These are phyloP conservation scores for Myxozyma mucilagina DNA, from an alignment of 805 yeast genomes.

Conservation along the genomic window DNA sequence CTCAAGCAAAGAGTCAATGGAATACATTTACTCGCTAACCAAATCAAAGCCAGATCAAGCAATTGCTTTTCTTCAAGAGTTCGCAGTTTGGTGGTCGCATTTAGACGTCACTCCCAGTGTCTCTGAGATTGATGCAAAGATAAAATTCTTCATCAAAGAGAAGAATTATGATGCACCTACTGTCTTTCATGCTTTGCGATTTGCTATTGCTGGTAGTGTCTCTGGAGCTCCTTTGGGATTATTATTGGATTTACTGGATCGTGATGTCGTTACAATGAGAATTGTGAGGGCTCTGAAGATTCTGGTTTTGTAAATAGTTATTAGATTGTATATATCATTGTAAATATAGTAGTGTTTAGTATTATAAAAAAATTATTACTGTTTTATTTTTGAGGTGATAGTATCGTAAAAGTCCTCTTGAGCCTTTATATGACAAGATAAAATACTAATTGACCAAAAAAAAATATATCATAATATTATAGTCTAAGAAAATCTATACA, in stretches of 20 bases:
- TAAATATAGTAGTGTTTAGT: too few relatives aligned
- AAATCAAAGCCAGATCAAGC: slow-evolving; percentile 2
- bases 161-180: background rate
- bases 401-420: too few relatives aligned
- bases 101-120: background rate
- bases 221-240: slow-evolving; percentile 30
- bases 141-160: slow-evolving; percentile 1
- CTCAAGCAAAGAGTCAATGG: background rate
- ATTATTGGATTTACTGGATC: slow-evolving; percentile 20
- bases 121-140: slow-evolving; percentile 1
- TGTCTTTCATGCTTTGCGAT: slow-evolving; percentile 25
- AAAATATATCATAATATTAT: too few relatives aligned
- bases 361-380: too few relatives aligned
- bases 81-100: slow-evolving; percentile 9
- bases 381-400: too few relatives aligned
- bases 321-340: background rate
- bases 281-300: slow-evolving; percentile 7
- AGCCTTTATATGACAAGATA: too few relatives aligned
- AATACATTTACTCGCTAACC: slow-evolving; percentile 7
- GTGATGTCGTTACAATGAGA: slow-evolving; percentile 12
- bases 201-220: slow-evolving; percentile 23
- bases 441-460: too few relatives aligned
- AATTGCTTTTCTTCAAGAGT: slow-evolving; percentile 8
- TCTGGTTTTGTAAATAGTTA: slow-evolving; percentile 10
- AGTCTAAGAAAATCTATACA: background rate